Evolutionary conservation across 345 rosid genomes (phyloP).

Genomic region (Zanthoxylum bungeanum): DNA sequence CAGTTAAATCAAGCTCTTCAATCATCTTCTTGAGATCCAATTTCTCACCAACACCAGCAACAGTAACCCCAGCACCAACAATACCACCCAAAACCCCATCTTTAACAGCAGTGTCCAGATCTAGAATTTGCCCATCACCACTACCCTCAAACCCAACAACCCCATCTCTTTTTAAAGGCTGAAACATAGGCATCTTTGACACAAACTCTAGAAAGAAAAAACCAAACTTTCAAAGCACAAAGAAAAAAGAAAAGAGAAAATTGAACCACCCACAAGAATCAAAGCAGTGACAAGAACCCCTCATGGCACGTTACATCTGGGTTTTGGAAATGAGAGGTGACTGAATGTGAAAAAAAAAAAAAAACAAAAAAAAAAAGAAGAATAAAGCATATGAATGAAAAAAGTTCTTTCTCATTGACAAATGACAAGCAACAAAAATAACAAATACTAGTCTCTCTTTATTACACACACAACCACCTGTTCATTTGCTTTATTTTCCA

Average conservation of each 20-base stretch:
- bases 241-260: not conserved
- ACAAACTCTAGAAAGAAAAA: not conserved
- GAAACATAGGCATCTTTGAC: conserved; percentile 54
- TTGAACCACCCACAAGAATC: conserved; percentile 7
- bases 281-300: conserved; percentile 24
- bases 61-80: conserved; percentile 34
- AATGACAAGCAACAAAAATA: conserved; percentile 24
- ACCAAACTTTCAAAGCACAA: conserved; percentile 8
- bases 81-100: conserved; percentile 61
- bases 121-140: conserved; percentile 55
- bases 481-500: conserved; percentile 29
- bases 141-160: conserved; percentile 35
- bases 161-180: conserved; percentile 38
- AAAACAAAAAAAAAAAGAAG: too few relatives aligned
- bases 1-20: conserved; percentile 51
- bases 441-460: conserved; percentile 7
- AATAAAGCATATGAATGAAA: not conserved
- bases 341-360: conserved; percentile 7
- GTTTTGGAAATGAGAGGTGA: conserved; percentile 16
- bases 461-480: conserved; percentile 22
- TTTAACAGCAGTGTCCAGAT: conserved; percentile 69
- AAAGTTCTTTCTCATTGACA: conserved; percentile 25
- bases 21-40: conserved; percentile 66
- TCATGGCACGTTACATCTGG: conserved; percentile 33
- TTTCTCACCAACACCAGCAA: conserved; percentile 33